A percentile compares a stretch with the other conserved stretches of the same genome.
Conservation (phyloP, 331 rosid species). For the Quercus lobata region DNA sequence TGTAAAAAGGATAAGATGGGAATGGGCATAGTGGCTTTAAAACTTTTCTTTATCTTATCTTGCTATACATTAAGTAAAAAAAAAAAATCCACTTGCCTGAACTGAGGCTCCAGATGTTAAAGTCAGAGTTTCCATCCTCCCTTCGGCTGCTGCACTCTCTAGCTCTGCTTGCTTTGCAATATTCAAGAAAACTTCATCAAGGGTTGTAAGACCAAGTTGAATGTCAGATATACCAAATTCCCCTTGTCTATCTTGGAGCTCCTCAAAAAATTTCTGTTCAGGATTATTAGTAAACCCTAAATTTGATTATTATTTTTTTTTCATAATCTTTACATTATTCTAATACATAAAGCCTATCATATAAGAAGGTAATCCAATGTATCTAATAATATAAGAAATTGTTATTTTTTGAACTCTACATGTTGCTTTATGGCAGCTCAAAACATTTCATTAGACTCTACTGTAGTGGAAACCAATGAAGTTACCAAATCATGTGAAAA, state of each 20-base stretch:
- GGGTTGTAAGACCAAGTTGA: constrained; percentile 80
- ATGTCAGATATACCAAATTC: constrained; percentile 83
- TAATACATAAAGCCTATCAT: neutral
- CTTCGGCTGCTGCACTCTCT: constrained; percentile 76
- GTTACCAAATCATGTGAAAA: too few relatives aligned
- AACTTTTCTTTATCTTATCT: neutral
- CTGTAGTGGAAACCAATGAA: neutral
- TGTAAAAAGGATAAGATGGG: neutral
- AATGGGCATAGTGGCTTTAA: neutral
- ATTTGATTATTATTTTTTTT: neutral
- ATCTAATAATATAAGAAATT: neutral
- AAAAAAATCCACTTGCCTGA: constrained; percentile 33
- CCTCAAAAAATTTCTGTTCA: constrained; percentile 59
- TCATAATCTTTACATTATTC: neutral
- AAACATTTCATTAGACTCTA: neutral
- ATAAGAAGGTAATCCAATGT: neutral
- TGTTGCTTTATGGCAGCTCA: neutral
- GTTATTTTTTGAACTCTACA: neutral
- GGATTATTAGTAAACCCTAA: neutral
- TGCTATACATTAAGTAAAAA: too few relatives aligned
- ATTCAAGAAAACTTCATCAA: constrained; percentile 88
- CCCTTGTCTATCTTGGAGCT: constrained; percentile 60
- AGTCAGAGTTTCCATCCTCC: constrained; percentile 50
- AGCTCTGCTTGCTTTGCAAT: constrained; percentile 81
- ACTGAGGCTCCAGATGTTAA: constrained; percentile 61